Evolutionary conservation across 2,329 filamentous ascomycete genomes (phyloP), one percentile per base, ranked within the genome.

Genomic region (Aureobasidium musti): DNA sequence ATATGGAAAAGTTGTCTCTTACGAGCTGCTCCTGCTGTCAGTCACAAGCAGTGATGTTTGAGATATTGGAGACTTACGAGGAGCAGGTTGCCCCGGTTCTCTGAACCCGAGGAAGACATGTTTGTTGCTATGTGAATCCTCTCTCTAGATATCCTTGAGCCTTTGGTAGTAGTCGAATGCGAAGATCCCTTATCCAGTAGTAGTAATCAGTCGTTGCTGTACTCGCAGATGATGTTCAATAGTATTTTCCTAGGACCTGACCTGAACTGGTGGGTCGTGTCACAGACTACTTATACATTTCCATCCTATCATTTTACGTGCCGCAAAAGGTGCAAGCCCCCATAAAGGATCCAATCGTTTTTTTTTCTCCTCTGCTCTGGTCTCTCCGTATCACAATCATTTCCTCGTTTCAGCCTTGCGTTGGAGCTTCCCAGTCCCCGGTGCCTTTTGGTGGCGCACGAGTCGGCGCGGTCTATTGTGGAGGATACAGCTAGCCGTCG

Each of bases 1-100:
- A 71, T 66, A 81, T 72, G 26, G 73, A 72, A 68, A 81, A 74
- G 60, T 75, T 76, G 66, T 78, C 73, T 23, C 78, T 76, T 26
- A 79, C 69, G 30, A 77, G 45, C 71, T 74, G 67, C 41, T n/a
- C 23, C 0, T 1, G 10, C 1, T 21, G 7, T 63, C 26, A 63
- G 59, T 52, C 21, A 14, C 17, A 21, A 52, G 35, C 28, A 19
- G 19, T 5, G 4, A 19, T n/a, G 2, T n/a, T 21, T 6, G 2
- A 23, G 11, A 61, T 17, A 19, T n/a, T 23, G 39, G 5, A 17
- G n/a, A 49, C 57, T 26, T 21, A 61, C 57, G 2, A 61, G 41
- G 8, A 21, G 7, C 17, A 49, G 11, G 21, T 61, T 61, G 57
- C 30, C 30, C 11, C 57, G 41, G 26, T 21, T 37, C 10, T n/a